A percentile compares a stretch with the other conserved stretches of the same genome.
These are phyloP conservation scores for Heritiera littoralis DNA, from an alignment of 345 rosid species.

Conservation along the genomic window DNA sequence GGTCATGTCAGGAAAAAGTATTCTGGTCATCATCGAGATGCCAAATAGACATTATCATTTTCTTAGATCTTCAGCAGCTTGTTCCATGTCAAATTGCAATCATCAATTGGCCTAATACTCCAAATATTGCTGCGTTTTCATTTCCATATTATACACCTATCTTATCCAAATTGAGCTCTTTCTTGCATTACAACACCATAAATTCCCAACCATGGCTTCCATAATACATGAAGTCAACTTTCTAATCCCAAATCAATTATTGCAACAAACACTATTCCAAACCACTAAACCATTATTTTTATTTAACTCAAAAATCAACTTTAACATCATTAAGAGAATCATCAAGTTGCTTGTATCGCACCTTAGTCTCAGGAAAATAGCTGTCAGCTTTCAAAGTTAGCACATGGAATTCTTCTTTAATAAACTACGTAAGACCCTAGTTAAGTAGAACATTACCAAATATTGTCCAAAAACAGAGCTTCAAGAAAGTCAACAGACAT, in stretches of 20 bases:
- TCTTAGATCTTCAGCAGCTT: background rate
- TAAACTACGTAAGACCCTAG: background rate
- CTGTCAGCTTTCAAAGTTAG: background rate
- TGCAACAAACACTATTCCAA: background rate
- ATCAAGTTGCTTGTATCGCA: too few species aligned
- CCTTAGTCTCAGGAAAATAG: background rate
- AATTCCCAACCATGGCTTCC: background rate
- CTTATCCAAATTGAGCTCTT: background rate
- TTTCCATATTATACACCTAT: background rate
- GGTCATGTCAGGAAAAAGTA: too few species aligned
- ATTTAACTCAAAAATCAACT: background rate
- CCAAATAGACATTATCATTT: background rate
- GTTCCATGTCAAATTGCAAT: background rate
- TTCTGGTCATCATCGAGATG: background rate
- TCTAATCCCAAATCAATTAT: background rate
- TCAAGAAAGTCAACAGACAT: background rate
- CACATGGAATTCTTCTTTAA: too few species aligned
- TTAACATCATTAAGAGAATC: background rate
- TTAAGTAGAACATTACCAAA: background rate
- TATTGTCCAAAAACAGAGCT: background rate
- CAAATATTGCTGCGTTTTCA: background rate
- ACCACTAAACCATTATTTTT: background rate
- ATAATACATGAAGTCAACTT: background rate
- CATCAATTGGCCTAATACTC: background rate
- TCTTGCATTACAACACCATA: too few species aligned